Evolutionary conservation across 2,329 filamentous ascomycete genomes (phyloP).

Genomic region (Annulohypoxylon truncatum): DNA sequence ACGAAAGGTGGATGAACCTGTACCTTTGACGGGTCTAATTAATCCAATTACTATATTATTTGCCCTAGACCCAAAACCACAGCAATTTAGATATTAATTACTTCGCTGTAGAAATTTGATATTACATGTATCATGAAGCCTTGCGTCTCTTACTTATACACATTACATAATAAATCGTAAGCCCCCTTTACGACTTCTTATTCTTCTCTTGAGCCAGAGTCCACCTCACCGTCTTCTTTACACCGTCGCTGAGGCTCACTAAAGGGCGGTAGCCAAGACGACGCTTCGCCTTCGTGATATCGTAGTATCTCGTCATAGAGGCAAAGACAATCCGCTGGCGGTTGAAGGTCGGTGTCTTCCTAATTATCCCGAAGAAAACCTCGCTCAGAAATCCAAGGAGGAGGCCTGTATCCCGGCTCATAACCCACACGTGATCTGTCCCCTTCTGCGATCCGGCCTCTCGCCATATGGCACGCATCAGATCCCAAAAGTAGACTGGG

Average conservation of each 20-base stretch:
- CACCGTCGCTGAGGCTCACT: constrained; percentile 73
- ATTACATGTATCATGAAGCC: constrained; percentile 9
- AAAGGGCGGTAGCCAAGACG: constrained; percentile 77
- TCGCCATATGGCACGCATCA: constrained; percentile 81
- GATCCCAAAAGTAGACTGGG: constrained; percentile 92
- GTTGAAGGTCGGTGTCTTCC: constrained; percentile 68
- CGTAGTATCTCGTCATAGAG: constrained; percentile 82
- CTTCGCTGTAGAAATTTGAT: neutral
- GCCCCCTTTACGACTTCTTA: constrained; percentile 9
- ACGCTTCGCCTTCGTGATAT: constrained; percentile 78
- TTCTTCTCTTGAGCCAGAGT: constrained; percentile 64
- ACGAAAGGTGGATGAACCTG: neutral
- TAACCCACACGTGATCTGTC: constrained; percentile 65
- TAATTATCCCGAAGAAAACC: constrained; percentile 60
- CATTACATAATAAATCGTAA: neutral
- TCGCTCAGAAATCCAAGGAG: constrained; percentile 66
- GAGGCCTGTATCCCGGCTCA: constrained; percentile 64
- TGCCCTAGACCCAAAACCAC: neutral
- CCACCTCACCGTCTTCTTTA: constrained; percentile 65
- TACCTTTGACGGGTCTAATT: neutral
- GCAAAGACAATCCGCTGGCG: constrained; percentile 72
- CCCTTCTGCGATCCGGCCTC: constrained; percentile 66
- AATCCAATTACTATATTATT: neutral
- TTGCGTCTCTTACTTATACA: constrained; percentile 4
- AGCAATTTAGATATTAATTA: constrained; percentile 6